Evolutionary conservation across 2,329 filamentous ascomycete genomes (phyloP).

Genomic region (Pseudodiploospora longispora): DNA sequence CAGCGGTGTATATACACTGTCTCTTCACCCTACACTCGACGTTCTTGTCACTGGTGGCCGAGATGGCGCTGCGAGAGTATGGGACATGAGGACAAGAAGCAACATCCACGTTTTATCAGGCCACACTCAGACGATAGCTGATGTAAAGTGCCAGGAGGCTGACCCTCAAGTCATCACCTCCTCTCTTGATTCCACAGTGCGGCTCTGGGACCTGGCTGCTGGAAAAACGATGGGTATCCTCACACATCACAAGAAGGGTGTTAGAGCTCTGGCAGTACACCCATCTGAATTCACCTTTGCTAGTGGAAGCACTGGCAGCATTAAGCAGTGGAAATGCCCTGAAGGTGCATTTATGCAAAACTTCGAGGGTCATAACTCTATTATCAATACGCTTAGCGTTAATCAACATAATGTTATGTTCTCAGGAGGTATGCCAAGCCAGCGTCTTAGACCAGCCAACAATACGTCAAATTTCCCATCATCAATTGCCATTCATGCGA

Average conservation of each 20-base stretch:
- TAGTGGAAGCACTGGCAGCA: conserved; percentile 80
- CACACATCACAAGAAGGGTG: conserved; percentile 97
- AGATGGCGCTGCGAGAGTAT: conserved; percentile 89
- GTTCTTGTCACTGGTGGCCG: conserved; percentile 90
- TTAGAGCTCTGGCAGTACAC: conserved; percentile 75
- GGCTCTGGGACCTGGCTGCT: conserved; percentile 91
- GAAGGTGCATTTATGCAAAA: conserved; percentile 99
- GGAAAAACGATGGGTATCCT: conserved; percentile 94
- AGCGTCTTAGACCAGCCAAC: background rate
- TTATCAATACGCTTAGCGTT: conserved; percentile 88
- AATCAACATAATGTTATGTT: conserved; percentile 96
- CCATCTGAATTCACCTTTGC: conserved; percentile 96
- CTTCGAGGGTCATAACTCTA: conserved; percentile 91
- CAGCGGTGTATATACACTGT: conserved; percentile 87
- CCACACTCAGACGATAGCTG: conserved; percentile 83
- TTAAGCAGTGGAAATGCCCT: conserved; percentile 99
- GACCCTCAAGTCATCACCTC: conserved; percentile 92
- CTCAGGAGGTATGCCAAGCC: conserved; percentile 54
- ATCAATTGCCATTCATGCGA: background rate
- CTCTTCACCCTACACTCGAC: conserved; percentile 89
- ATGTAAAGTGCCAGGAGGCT: conserved; percentile 87
- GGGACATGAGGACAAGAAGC: conserved; percentile 96
- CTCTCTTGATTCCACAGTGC: conserved; percentile 86
- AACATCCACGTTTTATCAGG: conserved; percentile 91
- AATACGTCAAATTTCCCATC: no score